Percentiles rank a stretch among this genome's conserved stretches.
Evolutionary conservation across 2,329 filamentous ascomycete species (phyloP).

Genomic region (Penicillium decumbens): DNA sequence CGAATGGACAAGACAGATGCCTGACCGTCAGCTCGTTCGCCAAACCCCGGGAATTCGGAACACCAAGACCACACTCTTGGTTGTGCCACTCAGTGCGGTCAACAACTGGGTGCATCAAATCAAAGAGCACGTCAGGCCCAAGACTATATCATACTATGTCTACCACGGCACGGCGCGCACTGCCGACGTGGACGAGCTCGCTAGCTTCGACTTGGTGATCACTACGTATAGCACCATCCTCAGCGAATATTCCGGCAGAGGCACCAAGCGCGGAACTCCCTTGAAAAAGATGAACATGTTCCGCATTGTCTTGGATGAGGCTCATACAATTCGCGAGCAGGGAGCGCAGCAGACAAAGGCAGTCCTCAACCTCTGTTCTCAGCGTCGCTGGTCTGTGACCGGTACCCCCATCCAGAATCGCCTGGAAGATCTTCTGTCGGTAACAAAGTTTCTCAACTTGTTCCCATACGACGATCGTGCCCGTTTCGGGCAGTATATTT

Average conservation of each 20-base stretch:
- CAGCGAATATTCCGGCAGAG: slow-evolving; percentile 66
- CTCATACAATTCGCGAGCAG: slow-evolving; percentile 87
- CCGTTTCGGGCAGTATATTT: slow-evolving; percentile 73
- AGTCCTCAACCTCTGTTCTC: slow-evolving; percentile 71
- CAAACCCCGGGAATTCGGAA: slow-evolving; percentile 51
- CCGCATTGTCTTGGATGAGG: slow-evolving; percentile 88
- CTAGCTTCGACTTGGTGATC: slow-evolving; percentile 75
- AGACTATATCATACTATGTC: slow-evolving; percentile 66
- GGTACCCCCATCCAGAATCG: slow-evolving; percentile 94
- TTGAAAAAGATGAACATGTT: slow-evolving; percentile 84
- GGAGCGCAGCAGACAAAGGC: slow-evolving; percentile 77
- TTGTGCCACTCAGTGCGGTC: slow-evolving; percentile 85
- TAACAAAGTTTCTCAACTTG: slow-evolving; percentile 79
- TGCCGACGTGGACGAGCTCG: slow-evolving; percentile 63
- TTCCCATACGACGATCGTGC: slow-evolving; percentile 75
- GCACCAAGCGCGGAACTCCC: slow-evolving; percentile 59
- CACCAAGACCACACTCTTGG: slow-evolving; percentile 72
- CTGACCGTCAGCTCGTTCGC: slow-evolving; percentile 40
- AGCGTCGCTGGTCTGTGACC: slow-evolving; percentile 92
- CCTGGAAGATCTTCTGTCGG: slow-evolving; percentile 79
- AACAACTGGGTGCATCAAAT: slow-evolving; percentile 95
- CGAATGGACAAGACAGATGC: slow-evolving; percentile 56
- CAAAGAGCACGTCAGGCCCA: slow-evolving; percentile 67
- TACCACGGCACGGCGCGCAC: slow-evolving; percentile 80
- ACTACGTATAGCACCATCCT: slow-evolving; percentile 89